Percentiles rank a stretch among this genome's conserved stretches.
These are phyloP conservation scores for Ustilago shanxiensis DNA, from an alignment of 1,284 basidiomycete species.

Conservation along the genomic window DNA sequence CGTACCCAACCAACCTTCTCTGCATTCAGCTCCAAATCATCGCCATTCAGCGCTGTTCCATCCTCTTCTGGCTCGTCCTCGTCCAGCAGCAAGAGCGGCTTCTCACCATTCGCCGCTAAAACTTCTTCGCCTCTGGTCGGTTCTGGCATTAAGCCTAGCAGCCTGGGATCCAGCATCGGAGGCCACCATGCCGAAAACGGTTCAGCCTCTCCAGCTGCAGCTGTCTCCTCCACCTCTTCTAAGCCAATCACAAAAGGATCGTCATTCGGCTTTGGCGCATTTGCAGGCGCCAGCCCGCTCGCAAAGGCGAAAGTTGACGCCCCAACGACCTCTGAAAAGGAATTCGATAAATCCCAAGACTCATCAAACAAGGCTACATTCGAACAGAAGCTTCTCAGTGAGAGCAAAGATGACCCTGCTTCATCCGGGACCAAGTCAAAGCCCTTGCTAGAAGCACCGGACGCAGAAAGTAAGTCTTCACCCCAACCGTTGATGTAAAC, in stretches of 20 bases:
- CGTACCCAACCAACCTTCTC: slow-evolving; percentile 55
- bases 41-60: slow-evolving; percentile 48
- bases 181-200: slow-evolving; percentile 32
- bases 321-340: slow-evolving; percentile 16
- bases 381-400: slow-evolving; percentile 36
- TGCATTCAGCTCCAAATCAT: slow-evolving; percentile 55
- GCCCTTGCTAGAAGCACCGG: slow-evolving; percentile 33
- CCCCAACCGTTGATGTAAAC: not conserved
- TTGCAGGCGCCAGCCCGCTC: slow-evolving; percentile 52
- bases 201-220: slow-evolving; percentile 17
- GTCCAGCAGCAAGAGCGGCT: slow-evolving; percentile 15
- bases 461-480: slow-evolving; percentile 45
- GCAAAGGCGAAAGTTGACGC: slow-evolving; percentile 34
- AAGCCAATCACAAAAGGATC: slow-evolving; percentile 41
- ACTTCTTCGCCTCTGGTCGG: slow-evolving; percentile 26
- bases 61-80: slow-evolving; percentile 46
- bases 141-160: slow-evolving; percentile 47
- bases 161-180: slow-evolving; percentile 46
- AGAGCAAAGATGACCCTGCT: slow-evolving; percentile 16
- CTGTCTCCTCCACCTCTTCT: slow-evolving; percentile 3
- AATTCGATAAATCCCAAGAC: slow-evolving; percentile 13
- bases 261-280: slow-evolving; percentile 59
- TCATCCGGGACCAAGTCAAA: slow-evolving; percentile 21
- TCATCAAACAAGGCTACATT: slow-evolving; percentile 28
- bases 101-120: slow-evolving; percentile 31